Evolutionary conservation across 257 asterid species (phyloP).

Genomic region (Forsythia viridissima): DNA sequence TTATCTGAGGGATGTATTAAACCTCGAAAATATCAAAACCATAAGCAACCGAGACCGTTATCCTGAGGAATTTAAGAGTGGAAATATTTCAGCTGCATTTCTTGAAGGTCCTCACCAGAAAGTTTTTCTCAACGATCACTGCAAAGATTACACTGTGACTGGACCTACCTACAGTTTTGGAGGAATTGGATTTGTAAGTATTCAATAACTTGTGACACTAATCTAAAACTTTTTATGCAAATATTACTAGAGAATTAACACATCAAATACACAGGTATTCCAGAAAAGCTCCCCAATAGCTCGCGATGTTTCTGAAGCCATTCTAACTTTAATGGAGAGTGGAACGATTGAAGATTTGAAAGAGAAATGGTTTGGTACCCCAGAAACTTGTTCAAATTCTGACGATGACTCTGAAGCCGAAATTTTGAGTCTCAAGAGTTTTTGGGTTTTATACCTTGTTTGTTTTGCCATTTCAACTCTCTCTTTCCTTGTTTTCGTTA

Average conservation of each 20-base stretch:
- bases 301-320: constrained; percentile 38
- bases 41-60: constrained; percentile 15
- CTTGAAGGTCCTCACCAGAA: constrained; percentile 41
- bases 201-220: background rate
- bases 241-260: background rate
- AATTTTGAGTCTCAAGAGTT: constrained; percentile 33
- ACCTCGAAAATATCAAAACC: constrained; percentile 26
- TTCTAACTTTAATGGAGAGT: constrained; percentile 31
- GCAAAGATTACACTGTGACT: constrained; percentile 28
- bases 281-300: constrained; percentile 42
- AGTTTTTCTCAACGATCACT: constrained; percentile 30
- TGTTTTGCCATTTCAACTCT: constrained; percentile 30
- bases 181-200: background rate
- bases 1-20: no score
- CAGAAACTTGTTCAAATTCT: constrained; percentile 19
- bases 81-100: constrained; percentile 36
- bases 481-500: constrained; percentile 25
- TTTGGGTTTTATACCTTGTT: constrained; percentile 43
- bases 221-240: background rate
- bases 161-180: constrained; percentile 30
- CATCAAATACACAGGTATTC: constrained; percentile 30
- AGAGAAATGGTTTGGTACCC: constrained; percentile 19
- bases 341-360: constrained; percentile 21
- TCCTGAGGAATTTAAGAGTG: constrained; percentile 22
- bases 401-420: constrained; percentile 11